Conservation (phyloP, 2,329 filamentous ascomycete species). For the Rachicladosporium sp. region DNA sequence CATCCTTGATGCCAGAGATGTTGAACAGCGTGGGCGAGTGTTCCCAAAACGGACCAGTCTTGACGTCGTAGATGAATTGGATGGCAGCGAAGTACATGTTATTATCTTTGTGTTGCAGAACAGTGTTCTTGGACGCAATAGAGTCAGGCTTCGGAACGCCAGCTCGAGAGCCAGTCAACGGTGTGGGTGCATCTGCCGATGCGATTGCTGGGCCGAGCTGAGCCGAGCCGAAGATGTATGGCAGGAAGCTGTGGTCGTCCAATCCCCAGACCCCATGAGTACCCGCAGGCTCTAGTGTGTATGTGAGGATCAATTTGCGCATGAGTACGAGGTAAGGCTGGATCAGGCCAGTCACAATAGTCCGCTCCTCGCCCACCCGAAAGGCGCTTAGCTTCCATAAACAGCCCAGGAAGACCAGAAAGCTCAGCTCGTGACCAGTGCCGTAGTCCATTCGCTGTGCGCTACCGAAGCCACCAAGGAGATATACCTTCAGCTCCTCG, state of each 20-base stretch:
- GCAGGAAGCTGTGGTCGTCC: constrained; percentile 90
- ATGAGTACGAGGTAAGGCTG: constrained; percentile 73
- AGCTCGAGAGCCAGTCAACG: constrained; percentile 64
- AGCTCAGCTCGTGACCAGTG: constrained; percentile 90
- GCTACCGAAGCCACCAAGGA: constrained; percentile 79
- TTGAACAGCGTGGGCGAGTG: constrained; percentile 92
- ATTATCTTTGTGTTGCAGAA: constrained; percentile 28
- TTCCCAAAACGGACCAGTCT: constrained; percentile 86
- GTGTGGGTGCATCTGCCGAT: constrained; percentile 45
- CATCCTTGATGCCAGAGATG: constrained; percentile 71
- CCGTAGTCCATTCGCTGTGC: constrained; percentile 85
- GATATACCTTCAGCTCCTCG: constrained; percentile 62
- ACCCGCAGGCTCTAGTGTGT: constrained; percentile 87
- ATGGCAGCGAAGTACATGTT: constrained; percentile 88
- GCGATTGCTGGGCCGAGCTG: constrained; percentile 71
- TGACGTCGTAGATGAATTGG: constrained; percentile 95
- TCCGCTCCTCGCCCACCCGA: constrained; percentile 55
- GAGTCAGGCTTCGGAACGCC: constrained; percentile 56
- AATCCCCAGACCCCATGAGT: constrained; percentile 97
- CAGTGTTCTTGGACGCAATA: constrained; percentile 38
- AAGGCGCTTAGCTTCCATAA: constrained; percentile 88
- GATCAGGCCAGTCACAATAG: constrained; percentile 69
- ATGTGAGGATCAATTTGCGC: constrained; percentile 72
- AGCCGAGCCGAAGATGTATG: constrained; percentile 90
- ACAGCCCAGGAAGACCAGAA: constrained; percentile 77